Conservation (phyloP, 495 filamentous ascomycete genomes). For the Penicillium odoratum region DNA sequence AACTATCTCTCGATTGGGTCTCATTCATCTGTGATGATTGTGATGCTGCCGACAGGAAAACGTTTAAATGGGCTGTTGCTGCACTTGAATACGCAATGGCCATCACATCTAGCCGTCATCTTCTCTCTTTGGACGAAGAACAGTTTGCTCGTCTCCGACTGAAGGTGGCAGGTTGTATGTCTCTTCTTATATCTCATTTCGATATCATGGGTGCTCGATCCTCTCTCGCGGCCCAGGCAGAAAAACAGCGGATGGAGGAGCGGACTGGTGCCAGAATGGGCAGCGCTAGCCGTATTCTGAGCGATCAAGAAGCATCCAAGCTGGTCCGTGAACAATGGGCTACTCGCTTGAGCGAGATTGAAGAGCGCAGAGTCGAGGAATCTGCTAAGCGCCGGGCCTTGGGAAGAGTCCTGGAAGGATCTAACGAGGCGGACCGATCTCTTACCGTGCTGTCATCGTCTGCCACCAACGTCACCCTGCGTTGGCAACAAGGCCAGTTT, state of each 20-base stretch:
- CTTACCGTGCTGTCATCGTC: conserved; percentile 91
- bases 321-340: conserved; percentile 73
- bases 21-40: conserved; percentile 98
- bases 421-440: conserved; percentile 91
- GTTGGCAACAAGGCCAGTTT: conserved; percentile 98
- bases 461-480: conserved; percentile 88
- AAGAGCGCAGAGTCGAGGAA: conserved; percentile 73
- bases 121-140: conserved; percentile 79
- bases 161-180: conserved; percentile 98
- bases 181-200: conserved; percentile 94
- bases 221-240: conserved; percentile 86
- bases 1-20: conserved; percentile 93
- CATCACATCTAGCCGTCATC: conserved; percentile 90
- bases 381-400: conserved; percentile 87
- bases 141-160: conserved; percentile 79
- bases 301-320: conserved; percentile 79
- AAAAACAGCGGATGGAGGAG: conserved; percentile 78
- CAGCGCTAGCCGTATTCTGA: conserved; percentile 73
- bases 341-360: conserved; percentile 67
- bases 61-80: conserved; percentile 94
- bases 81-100: conserved; percentile 96
- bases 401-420: conserved; percentile 87
- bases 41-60: conserved; percentile 89
- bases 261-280: conserved; percentile 71
- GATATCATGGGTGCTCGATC: conserved; percentile 98